Evolutionary conservation across 164 flowering plant species (phyloP), one percentile per base, ranked within the genome.

Genomic region (Euptelea pleiosperma): DNA sequence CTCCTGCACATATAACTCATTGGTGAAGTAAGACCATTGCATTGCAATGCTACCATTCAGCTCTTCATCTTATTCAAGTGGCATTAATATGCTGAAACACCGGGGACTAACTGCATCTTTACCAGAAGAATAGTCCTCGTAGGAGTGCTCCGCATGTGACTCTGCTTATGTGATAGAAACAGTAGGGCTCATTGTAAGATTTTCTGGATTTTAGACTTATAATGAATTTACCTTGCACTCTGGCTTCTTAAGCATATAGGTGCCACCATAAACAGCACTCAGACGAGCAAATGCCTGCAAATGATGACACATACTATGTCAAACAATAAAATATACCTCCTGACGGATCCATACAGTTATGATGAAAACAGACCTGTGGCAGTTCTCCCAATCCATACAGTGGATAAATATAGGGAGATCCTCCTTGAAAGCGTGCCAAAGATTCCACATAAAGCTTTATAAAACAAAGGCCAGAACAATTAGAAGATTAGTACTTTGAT

Each of bases 241-340:
- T 46, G 99, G 96, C 84, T 90, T 93, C 87, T 78, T 89, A 41
- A 93, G 96, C 99, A 93, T 93, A 82, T 93, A 93, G 45, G 96
- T 93, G 36, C 99, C 97, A 65, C 99, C 97, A 70, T 90, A 93
- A 52, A 90, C 99, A 24, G 95, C 96, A 79, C 99, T 93, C 9
- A 93, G 65, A 65, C 97, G 99, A 35, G 99, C 97, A 77, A 93
- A 93, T 52, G 91, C 95, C 97, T 88, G 77, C 31, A 55, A 64
- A 56, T 33, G 39, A 54, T 8, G 26, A 28, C 6, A 30, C 12
- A 55, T 6, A 11, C 11, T 22, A 26, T 28, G 51, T 64, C 47
- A 73, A 55, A 39, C n/a, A 41, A 60, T 16, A 33, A 2, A 48
- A 8, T 1, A 37, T 26, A 31, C 10, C 25, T 44, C 11, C 60